phyloP scores from a whole-genome alignment of 768 basidiomycete genomes.

The Pleurotus tuber-regium region DNA sequence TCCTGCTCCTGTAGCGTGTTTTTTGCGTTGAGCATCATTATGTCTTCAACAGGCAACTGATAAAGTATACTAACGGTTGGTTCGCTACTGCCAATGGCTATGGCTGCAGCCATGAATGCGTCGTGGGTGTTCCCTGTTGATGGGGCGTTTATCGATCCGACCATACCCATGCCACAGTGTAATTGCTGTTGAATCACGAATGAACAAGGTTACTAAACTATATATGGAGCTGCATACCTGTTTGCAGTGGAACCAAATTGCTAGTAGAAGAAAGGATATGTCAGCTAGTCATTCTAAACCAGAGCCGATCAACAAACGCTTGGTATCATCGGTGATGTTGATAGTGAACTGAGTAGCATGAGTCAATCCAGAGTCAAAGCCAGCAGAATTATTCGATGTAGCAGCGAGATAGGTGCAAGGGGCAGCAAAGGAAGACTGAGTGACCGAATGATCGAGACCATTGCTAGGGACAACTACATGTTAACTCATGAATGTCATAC shows the following conservation, averaged over 20 bases:
- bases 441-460: constrained; percentile 47
- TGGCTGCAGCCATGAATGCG: constrained; percentile 38
- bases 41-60: constrained; percentile 24
- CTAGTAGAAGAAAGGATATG: constrained; percentile 24
- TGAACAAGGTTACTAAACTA: background rate
- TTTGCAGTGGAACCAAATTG: constrained; percentile 60
- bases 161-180: constrained; percentile 55
- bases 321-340: constrained; percentile 42
- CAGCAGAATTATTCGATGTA: constrained; percentile 30
- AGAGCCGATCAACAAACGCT: constrained; percentile 45
- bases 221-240: constrained; percentile 18
- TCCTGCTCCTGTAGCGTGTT: constrained; percentile 20
- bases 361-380: constrained; percentile 56
- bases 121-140: constrained; percentile 40
- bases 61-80: constrained; percentile 26
- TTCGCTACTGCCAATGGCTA: constrained; percentile 32
- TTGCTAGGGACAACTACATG: constrained; percentile 28
- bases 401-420: constrained; percentile 52
- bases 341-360: constrained; percentile 39
- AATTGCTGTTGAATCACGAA: constrained; percentile 11
- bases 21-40: no score
- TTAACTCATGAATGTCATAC: background rate
- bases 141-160: constrained; percentile 49
- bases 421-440: constrained; percentile 50
- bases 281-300: background rate